Percentiles rank a stretch among this genome's conserved stretches.
These are phyloP conservation scores for Cystobasidium onofrii DNA, from an alignment of 768 basidiomycete species.

Conservation along the genomic window DNA sequence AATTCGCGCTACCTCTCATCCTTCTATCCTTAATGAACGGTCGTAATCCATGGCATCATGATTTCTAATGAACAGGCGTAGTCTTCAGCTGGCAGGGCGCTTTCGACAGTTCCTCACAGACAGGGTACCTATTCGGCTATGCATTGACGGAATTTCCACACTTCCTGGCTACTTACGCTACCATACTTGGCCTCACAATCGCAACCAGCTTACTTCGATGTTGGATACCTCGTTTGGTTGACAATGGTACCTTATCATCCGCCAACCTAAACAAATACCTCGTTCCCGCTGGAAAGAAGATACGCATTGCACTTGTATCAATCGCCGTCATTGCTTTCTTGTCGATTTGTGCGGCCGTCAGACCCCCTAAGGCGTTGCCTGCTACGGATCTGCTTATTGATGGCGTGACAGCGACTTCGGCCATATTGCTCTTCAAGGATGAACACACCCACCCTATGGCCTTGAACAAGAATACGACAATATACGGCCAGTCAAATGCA, in stretches of 20 bases:
- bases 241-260: not conserved
- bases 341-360: not conserved
- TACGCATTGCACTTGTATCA: not conserved
- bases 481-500: slow-evolving; percentile 8
- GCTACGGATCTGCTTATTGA: slow-evolving; percentile 16
- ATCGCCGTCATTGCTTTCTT: not conserved
- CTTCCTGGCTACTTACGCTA: not conserved
- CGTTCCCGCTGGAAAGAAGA: not conserved
- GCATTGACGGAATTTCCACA: not conserved
- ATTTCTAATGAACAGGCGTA: not conserved
- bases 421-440: not conserved
- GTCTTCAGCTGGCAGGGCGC: slow-evolving; percentile 12
- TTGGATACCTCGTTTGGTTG: not conserved
- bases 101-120: slow-evolving; percentile 1
- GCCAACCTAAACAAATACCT: not conserved
- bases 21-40: no score
- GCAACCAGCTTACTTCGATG: not conserved
- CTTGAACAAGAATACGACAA: not conserved
- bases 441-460: not conserved
- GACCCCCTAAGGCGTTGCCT: not conserved
- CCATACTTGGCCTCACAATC: not conserved
- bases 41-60: no score
- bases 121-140: not conserved
- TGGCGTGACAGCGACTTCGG: not conserved
- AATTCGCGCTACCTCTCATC: no score